Evolutionary conservation across 768 basidiomycete genomes (phyloP), one percentile per base, ranked within the genome.

Genomic region (Lyophyllum shimeji): DNA sequence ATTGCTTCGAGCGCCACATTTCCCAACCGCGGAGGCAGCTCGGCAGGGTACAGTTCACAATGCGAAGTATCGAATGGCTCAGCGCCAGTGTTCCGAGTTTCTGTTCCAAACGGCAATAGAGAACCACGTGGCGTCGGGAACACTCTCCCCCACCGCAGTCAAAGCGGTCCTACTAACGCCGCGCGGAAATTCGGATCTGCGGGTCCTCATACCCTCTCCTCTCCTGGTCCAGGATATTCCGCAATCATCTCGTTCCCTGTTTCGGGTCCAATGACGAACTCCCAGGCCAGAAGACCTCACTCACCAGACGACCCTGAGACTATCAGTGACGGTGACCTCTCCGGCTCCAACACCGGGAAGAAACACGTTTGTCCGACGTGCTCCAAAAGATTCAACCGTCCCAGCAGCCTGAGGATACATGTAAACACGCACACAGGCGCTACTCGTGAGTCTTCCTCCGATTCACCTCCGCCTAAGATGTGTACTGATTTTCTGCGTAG

Each of bases 361-460:
- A 77, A 76, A 57, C 80, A 82, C 54, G 66, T 82, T 18, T 82
- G 81, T 53, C 69, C 74, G 0, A 80, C 78, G 20, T 88, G 86
- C 67, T 69, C 67, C 47, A 87, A 87, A 67, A 75, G 85, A 6
- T 87, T 89, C 69, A 86, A 86, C 66, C 76, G 87, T 7, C 87
- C 87, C 7, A 85, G 83, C 59, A 86, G 85, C 65, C 73, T 87
- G 46, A 72, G 78, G 24, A 86, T 86, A 40, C 86, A 87, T 64
- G 75, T 82, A 47, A 86, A 86, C 62, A 86, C 83, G 1, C 86
- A 88, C 64, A 86, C 84, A 3, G 86, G 86, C 12, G 84, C 77
- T 18, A 86, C 83, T 57, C 86, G 86, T 88, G 65, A 66, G 85
- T 75, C 48, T 31, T 57, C 29, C 56, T 46, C 40, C 57, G 31